phyloP scores from a whole-genome alignment of 2,329 filamentous ascomycete genomes.

The Apiospora malaysiana region DNA sequence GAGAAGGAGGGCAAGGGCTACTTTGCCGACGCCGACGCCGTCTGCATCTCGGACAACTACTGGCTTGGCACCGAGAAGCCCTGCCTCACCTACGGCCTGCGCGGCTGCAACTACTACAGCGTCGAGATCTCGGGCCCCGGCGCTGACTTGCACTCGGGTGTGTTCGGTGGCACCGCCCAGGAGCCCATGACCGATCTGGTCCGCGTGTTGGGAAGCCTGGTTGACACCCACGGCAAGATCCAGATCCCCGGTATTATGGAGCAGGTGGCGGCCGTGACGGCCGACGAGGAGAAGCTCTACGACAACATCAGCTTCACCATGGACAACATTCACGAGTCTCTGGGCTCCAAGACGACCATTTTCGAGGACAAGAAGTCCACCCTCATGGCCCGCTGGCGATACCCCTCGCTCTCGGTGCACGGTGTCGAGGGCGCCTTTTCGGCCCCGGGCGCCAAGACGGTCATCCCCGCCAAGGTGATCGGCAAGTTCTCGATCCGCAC shows the following conservation, averaged over 20 bases:
- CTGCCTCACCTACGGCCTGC: constrained; percentile 94
- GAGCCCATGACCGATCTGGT: constrained; percentile 98
- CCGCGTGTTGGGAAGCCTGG: constrained; percentile 79
- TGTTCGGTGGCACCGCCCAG: constrained; percentile 94
- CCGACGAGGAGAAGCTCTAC: constrained; percentile 89
- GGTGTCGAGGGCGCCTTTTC: constrained; percentile 96
- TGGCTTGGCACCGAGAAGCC: constrained; percentile 99
- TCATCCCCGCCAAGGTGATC: constrained; percentile 96
- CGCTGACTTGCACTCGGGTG: constrained; percentile 93
- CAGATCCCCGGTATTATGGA: constrained; percentile 92
- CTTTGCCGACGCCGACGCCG: constrained; percentile 94
- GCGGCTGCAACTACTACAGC: constrained; percentile 98
- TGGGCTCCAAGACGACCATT: constrained; percentile 88
- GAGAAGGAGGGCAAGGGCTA: constrained; percentile 87
- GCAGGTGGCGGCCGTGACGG: constrained; percentile 86
- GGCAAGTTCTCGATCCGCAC: constrained; percentile 99
- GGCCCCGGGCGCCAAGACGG: constrained; percentile 92
- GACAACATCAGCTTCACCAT: constrained; percentile 92
- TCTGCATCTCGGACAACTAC: constrained; percentile 99
- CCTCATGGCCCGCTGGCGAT: constrained; percentile 95
- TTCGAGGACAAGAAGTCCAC: constrained; percentile 88
- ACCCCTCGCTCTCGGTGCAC: constrained; percentile 91
- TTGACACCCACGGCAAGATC: constrained; percentile 91
- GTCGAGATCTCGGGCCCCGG: constrained; percentile 89
- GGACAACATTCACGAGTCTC: constrained; percentile 90